phyloP scores from a whole-genome alignment of 495 filamentous ascomycete species.

The Lentithecium fluviatile region DNA sequence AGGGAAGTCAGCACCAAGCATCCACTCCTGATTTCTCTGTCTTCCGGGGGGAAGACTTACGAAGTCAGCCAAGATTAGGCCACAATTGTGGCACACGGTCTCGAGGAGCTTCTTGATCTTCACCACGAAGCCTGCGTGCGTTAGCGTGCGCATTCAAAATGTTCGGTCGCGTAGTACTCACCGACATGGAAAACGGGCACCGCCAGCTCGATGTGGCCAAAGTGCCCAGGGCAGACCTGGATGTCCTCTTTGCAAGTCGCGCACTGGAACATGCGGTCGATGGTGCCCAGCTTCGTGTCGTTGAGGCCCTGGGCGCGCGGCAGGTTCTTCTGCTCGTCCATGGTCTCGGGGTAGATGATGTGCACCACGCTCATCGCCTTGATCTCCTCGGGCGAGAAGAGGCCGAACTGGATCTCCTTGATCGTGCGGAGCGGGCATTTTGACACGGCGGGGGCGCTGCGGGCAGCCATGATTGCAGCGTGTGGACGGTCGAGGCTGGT shows the following conservation, averaged over 20 bases:
- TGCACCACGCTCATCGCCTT: conserved; percentile 94
- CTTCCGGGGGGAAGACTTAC: conserved; percentile 72
- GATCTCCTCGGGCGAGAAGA: conserved; percentile 94
- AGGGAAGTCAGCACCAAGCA: conserved; percentile 61
- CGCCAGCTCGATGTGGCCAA: conserved; percentile 95
- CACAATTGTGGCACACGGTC: conserved; percentile 96
- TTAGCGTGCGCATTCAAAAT: conserved; percentile 37
- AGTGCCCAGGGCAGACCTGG: conserved; percentile 94
- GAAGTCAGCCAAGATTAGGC: conserved; percentile 89
- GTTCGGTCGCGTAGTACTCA: conserved; percentile 35
- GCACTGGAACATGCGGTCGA: conserved; percentile 91
- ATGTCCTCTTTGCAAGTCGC: conserved; percentile 92
- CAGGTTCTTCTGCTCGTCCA: conserved; percentile 88
- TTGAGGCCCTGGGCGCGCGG: conserved; percentile 88
- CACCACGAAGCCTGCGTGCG: conserved; percentile 74
- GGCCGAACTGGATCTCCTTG: conserved; percentile 97
- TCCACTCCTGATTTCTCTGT: conserved; percentile 26
- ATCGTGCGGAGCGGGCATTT: conserved; percentile 94
- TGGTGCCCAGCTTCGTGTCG: conserved; percentile 89
- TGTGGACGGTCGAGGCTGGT: not conserved
- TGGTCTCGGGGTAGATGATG: conserved; percentile 94
- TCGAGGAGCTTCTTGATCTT: conserved; percentile 98
- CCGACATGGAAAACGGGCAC: conserved; percentile 90
- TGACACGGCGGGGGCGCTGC: conserved; percentile 50
- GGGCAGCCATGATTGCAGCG: conserved; percentile 75